A percentile compares a stretch with the other conserved stretches of the same genome.
phyloP scores from a whole-genome alignment of 2,329 filamentous ascomycete species.

The Curvularia lunata region DNA sequence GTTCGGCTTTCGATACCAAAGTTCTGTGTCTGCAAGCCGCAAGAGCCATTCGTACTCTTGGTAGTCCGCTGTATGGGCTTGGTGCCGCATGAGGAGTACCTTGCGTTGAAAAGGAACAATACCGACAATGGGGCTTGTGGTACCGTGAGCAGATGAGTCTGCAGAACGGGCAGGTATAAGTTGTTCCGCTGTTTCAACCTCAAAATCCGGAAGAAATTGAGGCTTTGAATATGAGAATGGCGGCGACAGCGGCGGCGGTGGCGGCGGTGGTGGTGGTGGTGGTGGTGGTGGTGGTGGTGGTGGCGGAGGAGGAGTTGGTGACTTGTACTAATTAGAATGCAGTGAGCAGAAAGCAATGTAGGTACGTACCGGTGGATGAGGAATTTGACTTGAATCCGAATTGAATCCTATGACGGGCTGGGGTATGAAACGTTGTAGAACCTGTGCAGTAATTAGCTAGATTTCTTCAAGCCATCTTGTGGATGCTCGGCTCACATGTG shows the following conservation, averaged over 20 bases:
- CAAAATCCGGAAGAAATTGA: conserved; percentile 7
- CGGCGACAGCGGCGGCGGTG: conserved; percentile 23
- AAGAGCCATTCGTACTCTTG: conserved; percentile 41
- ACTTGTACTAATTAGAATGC: conserved; percentile 1
- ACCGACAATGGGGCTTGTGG: conserved; percentile 22
- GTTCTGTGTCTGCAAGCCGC: conserved; percentile 29
- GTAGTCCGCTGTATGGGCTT: conserved; percentile 33
- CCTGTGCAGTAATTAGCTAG: neutral
- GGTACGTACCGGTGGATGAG: conserved; percentile 4
- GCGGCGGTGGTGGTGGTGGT: conserved; percentile 7
- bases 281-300: conserved; percentile 23
- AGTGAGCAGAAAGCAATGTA: neutral
- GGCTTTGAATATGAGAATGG: conserved; percentile 2
- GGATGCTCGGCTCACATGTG: neutral
- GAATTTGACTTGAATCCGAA: neutral
- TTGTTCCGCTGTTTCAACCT: conserved; percentile 20
- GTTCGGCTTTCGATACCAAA: conserved; percentile 42
- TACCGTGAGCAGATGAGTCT: conserved; percentile 21
- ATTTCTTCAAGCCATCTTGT: too few relatives aligned
- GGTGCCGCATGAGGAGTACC: conserved; percentile 31
- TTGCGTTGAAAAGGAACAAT: conserved; percentile 37
- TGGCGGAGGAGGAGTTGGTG: neutral
- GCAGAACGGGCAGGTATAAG: conserved; percentile 35
- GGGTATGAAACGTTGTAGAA: neutral
- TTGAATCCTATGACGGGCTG: neutral